Conservation (phyloP, 1,284 basidiomycete genomes). For the Leccinum subatratum region DNA sequence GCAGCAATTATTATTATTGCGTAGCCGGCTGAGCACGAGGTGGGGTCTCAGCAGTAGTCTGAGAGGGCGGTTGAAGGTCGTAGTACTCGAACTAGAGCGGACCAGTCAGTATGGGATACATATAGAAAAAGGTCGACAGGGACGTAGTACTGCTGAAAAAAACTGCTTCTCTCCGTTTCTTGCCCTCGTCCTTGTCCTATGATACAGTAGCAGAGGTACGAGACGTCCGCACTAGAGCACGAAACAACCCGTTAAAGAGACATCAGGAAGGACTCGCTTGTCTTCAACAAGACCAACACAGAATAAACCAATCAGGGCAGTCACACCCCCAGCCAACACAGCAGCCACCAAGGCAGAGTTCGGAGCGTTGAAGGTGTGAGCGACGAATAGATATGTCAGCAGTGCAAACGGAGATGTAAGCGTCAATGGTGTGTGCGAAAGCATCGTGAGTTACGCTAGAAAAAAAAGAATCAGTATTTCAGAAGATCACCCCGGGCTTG, state of each 20-base stretch:
- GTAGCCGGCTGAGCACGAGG: constrained; percentile 13
- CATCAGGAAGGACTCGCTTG: constrained; percentile 43
- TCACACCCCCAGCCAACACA: constrained; percentile 73
- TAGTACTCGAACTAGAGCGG: constrained; percentile 38
- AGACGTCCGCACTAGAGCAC: constrained; percentile 59
- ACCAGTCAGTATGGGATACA: constrained; percentile 10
- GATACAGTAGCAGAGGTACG: constrained; percentile 87
- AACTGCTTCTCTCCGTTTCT: constrained; percentile 61
- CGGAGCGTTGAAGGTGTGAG: constrained; percentile 76
- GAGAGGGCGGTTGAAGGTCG: constrained; percentile 37
- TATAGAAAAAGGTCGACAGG: not conserved
- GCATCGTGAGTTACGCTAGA: constrained; percentile 63
- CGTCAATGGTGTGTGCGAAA: constrained; percentile 77
- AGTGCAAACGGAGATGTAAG: constrained; percentile 78
- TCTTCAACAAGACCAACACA: constrained; percentile 80
- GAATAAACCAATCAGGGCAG: constrained; percentile 77
- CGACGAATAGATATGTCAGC: constrained; percentile 81
- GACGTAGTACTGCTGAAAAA: constrained; percentile 61
- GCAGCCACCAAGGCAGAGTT: constrained; percentile 74
- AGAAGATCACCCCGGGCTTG: not conserved
- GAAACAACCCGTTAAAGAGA: constrained; percentile 2
- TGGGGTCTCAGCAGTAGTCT: constrained; percentile 1
- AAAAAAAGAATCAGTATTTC: constrained; percentile 6
- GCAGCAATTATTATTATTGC: not conserved
- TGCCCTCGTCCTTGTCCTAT: constrained; percentile 65